Base-by-base conservation (phyloP, 2,329 filamentous ascomycete genomes). In the Fusarium ramigenum region DNA sequence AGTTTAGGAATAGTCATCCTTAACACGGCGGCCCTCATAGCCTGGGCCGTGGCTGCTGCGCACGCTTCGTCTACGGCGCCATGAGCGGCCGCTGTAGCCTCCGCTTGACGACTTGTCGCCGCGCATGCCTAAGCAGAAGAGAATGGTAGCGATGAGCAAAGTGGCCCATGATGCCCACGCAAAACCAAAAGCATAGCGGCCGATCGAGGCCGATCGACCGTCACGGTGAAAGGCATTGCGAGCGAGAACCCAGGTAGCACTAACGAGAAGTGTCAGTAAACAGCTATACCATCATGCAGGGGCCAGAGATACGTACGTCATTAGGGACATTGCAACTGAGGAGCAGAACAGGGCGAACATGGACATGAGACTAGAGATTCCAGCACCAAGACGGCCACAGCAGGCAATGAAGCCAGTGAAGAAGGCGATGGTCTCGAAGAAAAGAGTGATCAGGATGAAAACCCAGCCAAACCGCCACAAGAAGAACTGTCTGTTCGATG, bases 381-480 rank as follows among this genome's bases (percentile, higher is more conserved):
- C 92, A 12, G 92, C 88, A 50, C 92, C 93, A 4, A 95, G 86
- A 63, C 93, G 90, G 39, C 91, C 91, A 82, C 87, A 93, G 79
- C 92, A 90, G 21, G 93, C 92, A 21, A 95, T 82, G 70, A 94
- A 86, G 72, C 91, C 89, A 16, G 87, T 83, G 82, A 94, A 88
- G 79, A 95, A 90, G 70, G 92, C 89, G 32, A 90, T 63, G 53
- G 89, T 87, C 71, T 89, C 89, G 81, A 97, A 96, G 86, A 97
- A 91, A 42, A 98, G 88, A 23, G 91, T 90, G 74, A 98, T 92
- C 63, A 98, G 85, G 85, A 93, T 93, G 83, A 97, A 96, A 42
- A 95, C 94, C 89, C 96, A 98, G 82, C 94, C 93, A 85, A 98
- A 97, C 44, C 96, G 90, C 85, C 94, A 97, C 80, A 96, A 87